Base-by-base conservation (phyloP, 495 filamentous ascomycete genomes). In the Talaromyces thailandensis region DNA sequence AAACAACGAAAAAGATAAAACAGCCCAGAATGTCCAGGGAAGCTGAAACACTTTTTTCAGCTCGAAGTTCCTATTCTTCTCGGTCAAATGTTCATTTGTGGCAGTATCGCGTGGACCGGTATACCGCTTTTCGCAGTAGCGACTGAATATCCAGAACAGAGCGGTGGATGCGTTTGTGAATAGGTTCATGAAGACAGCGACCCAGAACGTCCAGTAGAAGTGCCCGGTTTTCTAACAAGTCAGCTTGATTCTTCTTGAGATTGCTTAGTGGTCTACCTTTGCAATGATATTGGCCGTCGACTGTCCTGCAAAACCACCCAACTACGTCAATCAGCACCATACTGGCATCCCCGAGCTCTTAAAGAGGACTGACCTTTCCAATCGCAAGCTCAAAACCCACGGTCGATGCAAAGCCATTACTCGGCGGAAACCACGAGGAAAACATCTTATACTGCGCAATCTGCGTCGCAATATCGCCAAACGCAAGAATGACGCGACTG, bases 361-460 rank as follows among this genome's bases (percentile, higher is more conserved):
- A 35, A 35, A 12, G 31, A 35, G 9, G 1, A 57, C n/a, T 21
- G 8, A 73, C 73, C 63, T 77, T 79, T 8, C 76, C 74, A 63
- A 79, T 72, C 0, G 71, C 76, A 51, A 79, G 63, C 65, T 79
- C 75, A 48, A 77, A 74, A 0, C 68, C 73, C 3, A 80, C 66
- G 11, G 74, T 78, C 0, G 76, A 75, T 9, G 76, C 76, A 64
- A 80, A 80, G 21, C 77, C 77, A 63, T 75, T 73, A 32, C 68
- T 77, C 2, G 77, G 75, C 2, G 76, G 67, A 63, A 80, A 79
- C 76, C 76, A 80, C 0, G 75, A 78, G 0, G 77, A 80, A 56
- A 79, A 80, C 71, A 80, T 77, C 52, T 80, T 80, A 56, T 80
- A 79, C 52, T 79, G 75, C 0, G 77, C 76, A 29, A 78, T 68